Percentiles rank a stretch among this genome's conserved stretches.
phyloP scores from a whole-genome alignment of 1,284 basidiomycete genomes.

The Fomitopsis palustris region DNA sequence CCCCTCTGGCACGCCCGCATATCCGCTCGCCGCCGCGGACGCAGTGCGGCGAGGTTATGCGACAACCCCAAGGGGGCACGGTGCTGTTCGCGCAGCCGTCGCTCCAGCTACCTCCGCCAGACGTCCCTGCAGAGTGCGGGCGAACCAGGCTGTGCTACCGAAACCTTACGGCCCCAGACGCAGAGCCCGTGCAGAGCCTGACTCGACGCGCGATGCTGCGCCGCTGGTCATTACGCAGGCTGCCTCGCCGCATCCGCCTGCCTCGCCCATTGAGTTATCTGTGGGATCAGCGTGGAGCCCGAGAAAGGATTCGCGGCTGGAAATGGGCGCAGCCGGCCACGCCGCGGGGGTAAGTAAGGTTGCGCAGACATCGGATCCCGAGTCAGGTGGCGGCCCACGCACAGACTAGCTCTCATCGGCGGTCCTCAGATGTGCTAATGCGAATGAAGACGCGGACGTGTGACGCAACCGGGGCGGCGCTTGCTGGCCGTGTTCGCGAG shows the following conservation, averaged over 20 bases:
- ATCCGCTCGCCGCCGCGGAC: neutral
- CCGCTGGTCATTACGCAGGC: neutral
- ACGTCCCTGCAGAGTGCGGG: neutral
- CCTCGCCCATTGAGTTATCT: neutral
- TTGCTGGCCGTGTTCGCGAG: neutral
- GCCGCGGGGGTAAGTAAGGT: neutral
- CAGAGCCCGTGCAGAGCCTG: neutral
- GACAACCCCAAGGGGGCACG: neutral
- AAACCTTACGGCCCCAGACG: neutral
- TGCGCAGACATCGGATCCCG: neutral
- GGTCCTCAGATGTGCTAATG: neutral
- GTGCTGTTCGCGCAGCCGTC: neutral
- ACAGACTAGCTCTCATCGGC: neutral
- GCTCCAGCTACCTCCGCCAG: neutral
- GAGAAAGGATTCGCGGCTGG: neutral
- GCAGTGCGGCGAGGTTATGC: neutral
- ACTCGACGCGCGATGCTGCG: neutral
- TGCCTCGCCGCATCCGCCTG: constrained; percentile 1
- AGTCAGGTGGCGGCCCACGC: neutral
- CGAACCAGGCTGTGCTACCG: neutral
- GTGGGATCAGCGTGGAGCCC: neutral
- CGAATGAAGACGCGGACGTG: neutral
- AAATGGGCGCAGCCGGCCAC: neutral
- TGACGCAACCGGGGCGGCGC: neutral
- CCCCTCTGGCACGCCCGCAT: neutral